Evolutionary conservation across 768 basidiomycete species (phyloP).

Genomic region (Fomitopsis serialis): DNA sequence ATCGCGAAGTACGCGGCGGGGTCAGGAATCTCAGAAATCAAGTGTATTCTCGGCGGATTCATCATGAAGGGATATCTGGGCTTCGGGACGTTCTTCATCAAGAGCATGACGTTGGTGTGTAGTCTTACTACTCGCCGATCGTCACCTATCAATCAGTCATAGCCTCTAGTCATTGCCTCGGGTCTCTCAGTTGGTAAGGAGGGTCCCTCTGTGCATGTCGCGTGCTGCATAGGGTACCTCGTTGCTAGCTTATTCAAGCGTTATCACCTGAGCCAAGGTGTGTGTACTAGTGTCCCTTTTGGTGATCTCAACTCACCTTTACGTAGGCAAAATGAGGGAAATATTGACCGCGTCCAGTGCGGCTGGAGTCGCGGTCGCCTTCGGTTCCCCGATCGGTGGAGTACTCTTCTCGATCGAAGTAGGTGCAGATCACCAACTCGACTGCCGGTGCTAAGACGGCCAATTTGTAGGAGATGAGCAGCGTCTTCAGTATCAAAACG

Average conservation of each 20-base stretch:
- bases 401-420: constrained; percentile 98
- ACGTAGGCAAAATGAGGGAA: constrained; percentile 75
- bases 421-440: constrained; percentile 6
- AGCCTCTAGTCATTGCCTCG: constrained; percentile 97
- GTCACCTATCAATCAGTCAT: constrained; percentile 5
- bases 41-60: constrained; percentile 95
- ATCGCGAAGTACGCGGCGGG: constrained; percentile 96
- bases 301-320: constrained; percentile 12
- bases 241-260: constrained; percentile 81
- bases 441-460: not conserved
- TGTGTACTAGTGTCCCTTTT: constrained; percentile 17
- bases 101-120: constrained; percentile 87
- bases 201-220: constrained; percentile 96
- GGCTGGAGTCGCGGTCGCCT: constrained; percentile 97
- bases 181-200: constrained; percentile 97
- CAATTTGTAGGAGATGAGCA: constrained; percentile 88
- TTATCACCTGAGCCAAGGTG: constrained; percentile 87
- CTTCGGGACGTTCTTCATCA: constrained; percentile 86
- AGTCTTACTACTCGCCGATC: not conserved
- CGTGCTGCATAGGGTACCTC: constrained; percentile 87
- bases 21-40: constrained; percentile 98
- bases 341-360: constrained; percentile 94
- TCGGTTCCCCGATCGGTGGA: constrained; percentile 96
- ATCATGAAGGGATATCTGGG: constrained; percentile 95
- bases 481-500: constrained; percentile 92